Evolutionary conservation across 2,329 filamentous ascomycete genomes (phyloP).

Genomic region (Fusarium siculi): DNA sequence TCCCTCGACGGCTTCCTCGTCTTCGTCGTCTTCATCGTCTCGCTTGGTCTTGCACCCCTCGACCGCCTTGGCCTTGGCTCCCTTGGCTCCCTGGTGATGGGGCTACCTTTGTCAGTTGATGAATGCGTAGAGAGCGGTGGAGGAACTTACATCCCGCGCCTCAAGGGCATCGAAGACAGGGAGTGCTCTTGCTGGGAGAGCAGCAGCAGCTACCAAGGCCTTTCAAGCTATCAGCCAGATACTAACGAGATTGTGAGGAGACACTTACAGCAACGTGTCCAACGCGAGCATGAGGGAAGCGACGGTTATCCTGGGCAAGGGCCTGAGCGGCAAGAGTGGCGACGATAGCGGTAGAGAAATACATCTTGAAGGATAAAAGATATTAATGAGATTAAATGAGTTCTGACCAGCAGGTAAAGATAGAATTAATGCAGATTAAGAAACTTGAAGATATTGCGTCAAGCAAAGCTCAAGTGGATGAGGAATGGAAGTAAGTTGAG

Average conservation of each 20-base stretch:
- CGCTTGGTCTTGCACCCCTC: neutral
- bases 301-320: neutral
- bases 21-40: neutral
- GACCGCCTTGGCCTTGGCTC: neutral
- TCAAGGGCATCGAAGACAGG: constrained; percentile 9
- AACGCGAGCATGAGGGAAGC: neutral
- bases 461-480: constrained; percentile 13
- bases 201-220: constrained; percentile 16
- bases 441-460: constrained; percentile 6
- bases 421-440: neutral
- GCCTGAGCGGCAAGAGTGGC: constrained; percentile 19
- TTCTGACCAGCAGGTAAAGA: constrained; percentile 19
- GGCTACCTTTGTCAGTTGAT: neutral
- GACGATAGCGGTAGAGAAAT: constrained; percentile 16
- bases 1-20: neutral
- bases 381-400: neutral
- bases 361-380: neutral
- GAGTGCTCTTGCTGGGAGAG: constrained; percentile 9
- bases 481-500: neutral
- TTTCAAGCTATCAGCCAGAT: neutral
- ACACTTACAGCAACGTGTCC: constrained; percentile 1
- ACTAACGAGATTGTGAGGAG: fast-evolving
- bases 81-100: neutral
- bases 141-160: neutral
- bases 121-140: fast-evolving